These are phyloP conservation scores for Leavenworthia alabamica DNA, from an alignment of 345 rosid genomes.

Conservation along the genomic window DNA sequence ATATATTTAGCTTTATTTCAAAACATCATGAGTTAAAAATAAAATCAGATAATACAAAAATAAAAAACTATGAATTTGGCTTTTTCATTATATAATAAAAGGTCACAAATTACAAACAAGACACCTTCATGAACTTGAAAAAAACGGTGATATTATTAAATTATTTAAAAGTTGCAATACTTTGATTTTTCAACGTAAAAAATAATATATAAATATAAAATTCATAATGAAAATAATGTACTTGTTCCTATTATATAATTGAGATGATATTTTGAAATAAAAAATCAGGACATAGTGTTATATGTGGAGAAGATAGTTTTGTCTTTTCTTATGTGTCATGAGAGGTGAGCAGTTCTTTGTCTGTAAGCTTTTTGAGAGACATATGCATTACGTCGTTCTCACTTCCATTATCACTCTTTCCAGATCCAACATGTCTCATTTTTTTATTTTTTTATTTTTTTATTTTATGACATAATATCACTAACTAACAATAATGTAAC, in stretches of 20 bases:
- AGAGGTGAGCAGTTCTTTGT: slow-evolving; percentile 29
- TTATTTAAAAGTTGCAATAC: background rate
- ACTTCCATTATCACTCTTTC: slow-evolving; percentile 7
- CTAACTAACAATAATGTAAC: no score
- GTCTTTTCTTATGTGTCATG: slow-evolving; percentile 20
- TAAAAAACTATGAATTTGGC: background rate
- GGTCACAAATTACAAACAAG: background rate
- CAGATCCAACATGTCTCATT: slow-evolving; percentile 6
- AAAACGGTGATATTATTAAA: background rate
- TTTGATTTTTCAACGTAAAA: background rate
- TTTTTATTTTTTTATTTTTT: background rate
- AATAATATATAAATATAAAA: no score
- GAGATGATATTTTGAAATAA: slow-evolving; percentile 20
- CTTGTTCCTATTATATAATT: slow-evolving; percentile 7
- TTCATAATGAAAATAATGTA: background rate
- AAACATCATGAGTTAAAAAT: background rate
- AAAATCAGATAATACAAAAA: background rate
- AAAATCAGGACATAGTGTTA: slow-evolving; percentile 14
- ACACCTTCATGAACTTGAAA: background rate
- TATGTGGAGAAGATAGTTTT: slow-evolving; percentile 31
- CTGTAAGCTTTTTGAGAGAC: slow-evolving; percentile 11
- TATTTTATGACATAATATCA: no score
- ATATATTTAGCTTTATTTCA: background rate
- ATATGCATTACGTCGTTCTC: slow-evolving; percentile 25
- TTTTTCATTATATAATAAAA: background rate